Evolutionary conservation across 1,139 yeast genomes (phyloP), one percentile per base, ranked within the genome.

Genomic region (Geotrichum citri-aurantii): DNA sequence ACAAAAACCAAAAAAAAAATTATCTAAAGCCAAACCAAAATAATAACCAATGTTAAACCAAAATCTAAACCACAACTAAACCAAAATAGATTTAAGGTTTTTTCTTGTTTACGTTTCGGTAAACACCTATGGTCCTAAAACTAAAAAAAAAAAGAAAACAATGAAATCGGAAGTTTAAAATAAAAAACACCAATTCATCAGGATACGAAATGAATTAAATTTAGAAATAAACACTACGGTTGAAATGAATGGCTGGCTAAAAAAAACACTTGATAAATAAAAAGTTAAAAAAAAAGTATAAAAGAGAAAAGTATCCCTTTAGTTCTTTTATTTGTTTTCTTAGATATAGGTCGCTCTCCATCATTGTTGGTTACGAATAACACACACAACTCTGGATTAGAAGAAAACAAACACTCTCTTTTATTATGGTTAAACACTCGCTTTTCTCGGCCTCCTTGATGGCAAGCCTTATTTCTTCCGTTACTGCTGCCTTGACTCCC

Each of bases 401-500:
- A 37, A 5, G 3, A n/a, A n/a, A 5, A 7, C 19, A 17, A n/a
- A n/a, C n/a, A 5, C 17, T 37, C 21, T n/a, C 14, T n/a, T n/a
- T n/a, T 37, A 12, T n/a, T n/a, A 37, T 37, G 44, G 44, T 37
- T 7, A 37, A 37, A 37, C 21, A 37, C 44, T 5, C 44, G 7
- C 44, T 37, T 37, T 37, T 37, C 17, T 17, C 44, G 44, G 44
- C 21, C 44, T 37, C 44, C 17, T n/a, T 37, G 44, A 37, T 37
- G 44, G 44, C 44, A 14, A 12, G 44, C 17, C 44, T 37, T 37
- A 12, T 44, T 24, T 40, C 60, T 23, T 40, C 58, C 10, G 58
- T 47, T 4, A 14, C 53, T 2, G 59, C 59, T 26, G 44, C 55
- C 3, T 46, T 54, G 19, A 48, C 52, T 29, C 49, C 62, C 19